Conservation (phyloP, 2,329 filamentous ascomycete genomes). For the Fusarium sp. region DNA sequence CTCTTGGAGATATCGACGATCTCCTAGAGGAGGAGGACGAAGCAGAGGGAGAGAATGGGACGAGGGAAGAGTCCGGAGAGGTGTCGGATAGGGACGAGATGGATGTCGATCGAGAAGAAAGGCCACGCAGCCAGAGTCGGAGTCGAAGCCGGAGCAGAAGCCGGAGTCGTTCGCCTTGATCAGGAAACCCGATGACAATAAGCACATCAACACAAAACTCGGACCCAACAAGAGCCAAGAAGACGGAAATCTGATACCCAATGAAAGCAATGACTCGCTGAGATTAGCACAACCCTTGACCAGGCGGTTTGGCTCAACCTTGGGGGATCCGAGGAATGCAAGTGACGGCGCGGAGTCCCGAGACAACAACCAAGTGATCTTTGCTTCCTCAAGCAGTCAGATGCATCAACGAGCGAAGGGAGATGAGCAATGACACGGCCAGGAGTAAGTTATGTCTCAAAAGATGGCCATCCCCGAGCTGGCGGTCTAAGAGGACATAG, state of each 20-base stretch:
- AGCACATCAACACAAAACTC: not conserved
- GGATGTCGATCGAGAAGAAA: slow-evolving; percentile 57
- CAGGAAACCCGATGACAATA: not conserved
- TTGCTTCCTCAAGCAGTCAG: too few relatives aligned
- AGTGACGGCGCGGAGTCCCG: not conserved
- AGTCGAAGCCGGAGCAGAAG: slow-evolving; percentile 41
- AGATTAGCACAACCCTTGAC: not conserved
- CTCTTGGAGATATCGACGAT: slow-evolving; percentile 84
- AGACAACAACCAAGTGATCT: not conserved
- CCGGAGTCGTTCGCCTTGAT: slow-evolving; percentile 49
- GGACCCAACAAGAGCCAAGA: too few relatives aligned
- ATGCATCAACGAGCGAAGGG: too few relatives aligned
- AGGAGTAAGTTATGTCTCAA: not conserved
- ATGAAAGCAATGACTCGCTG: too few relatives aligned
- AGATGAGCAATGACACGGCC: too few relatives aligned
- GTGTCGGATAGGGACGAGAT: slow-evolving; percentile 54
- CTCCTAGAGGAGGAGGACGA: slow-evolving; percentile 75
- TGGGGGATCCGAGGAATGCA: not conserved
- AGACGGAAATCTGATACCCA: too few relatives aligned
- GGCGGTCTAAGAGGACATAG: too few relatives aligned
- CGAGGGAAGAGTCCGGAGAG: slow-evolving; percentile 60
- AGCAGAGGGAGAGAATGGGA: slow-evolving; percentile 52
- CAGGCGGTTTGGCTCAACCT: not conserved
- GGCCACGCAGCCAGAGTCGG: slow-evolving; percentile 38
- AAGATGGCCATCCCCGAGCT: too few relatives aligned